A percentile compares a stretch with the other conserved stretches of the same genome.
Conservation (phyloP, 306 rosid species). For the Coriaria nepalensis region DNA sequence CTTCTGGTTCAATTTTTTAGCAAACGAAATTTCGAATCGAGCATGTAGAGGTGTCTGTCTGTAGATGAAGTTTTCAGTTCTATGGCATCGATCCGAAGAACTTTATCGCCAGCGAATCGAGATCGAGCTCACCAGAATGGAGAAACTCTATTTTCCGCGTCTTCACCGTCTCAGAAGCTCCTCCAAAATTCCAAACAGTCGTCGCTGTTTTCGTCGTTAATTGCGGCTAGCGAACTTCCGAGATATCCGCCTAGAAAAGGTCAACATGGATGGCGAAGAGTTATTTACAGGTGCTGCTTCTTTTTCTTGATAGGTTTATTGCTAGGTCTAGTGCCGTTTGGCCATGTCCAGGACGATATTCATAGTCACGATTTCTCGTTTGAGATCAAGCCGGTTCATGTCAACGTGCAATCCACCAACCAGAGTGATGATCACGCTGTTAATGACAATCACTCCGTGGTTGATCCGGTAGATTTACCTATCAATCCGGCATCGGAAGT, state of each 20-base stretch:
- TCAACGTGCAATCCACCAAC: slow-evolving; percentile 21
- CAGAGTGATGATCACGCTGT: slow-evolving; percentile 7
- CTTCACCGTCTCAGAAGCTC: slow-evolving; percentile 55
- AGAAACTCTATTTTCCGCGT: slow-evolving; percentile 25
- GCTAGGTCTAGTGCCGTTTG: slow-evolving; percentile 62
- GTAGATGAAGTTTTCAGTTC: neutral
- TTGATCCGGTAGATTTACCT: slow-evolving; percentile 23
- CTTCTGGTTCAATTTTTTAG: neutral
- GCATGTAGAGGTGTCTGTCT: slow-evolving; percentile 5
- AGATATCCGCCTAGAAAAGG: slow-evolving; percentile 37
- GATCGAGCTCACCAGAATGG: slow-evolving; percentile 57
- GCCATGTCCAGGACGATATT: slow-evolving; percentile 39
- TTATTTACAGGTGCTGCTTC: slow-evolving; percentile 35
- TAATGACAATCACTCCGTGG: slow-evolving; percentile 9
- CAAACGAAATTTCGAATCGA: neutral
- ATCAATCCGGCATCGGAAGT: slow-evolving; percentile 9
- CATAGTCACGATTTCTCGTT: slow-evolving; percentile 31
- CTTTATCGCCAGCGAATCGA: slow-evolving; percentile 65
- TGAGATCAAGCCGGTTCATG: slow-evolving; percentile 51
- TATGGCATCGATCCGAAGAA: slow-evolving; percentile 89
- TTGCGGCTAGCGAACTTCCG: slow-evolving; percentile 22
- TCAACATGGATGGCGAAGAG: slow-evolving; percentile 34
- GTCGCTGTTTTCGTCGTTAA: slow-evolving; percentile 11
- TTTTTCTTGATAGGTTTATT: slow-evolving; percentile 67
- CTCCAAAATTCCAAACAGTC: slow-evolving; percentile 38